Conservation (phyloP, 371 early-diverging fungal genomes). For the Chytridium lagenaria region DNA sequence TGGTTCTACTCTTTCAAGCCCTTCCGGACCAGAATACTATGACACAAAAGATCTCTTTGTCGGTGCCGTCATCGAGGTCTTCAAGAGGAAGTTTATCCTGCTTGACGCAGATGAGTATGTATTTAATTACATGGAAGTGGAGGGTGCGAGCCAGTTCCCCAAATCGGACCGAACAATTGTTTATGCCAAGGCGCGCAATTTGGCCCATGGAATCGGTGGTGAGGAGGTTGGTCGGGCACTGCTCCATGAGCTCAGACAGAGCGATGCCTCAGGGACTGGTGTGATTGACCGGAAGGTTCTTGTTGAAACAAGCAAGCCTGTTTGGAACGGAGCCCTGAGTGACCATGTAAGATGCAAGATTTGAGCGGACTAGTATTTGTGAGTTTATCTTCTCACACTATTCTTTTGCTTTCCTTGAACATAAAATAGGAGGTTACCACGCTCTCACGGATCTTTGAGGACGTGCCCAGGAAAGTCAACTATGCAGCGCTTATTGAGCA, state of each 20-base stretch:
- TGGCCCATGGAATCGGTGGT: conserved; percentile 15
- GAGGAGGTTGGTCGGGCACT: conserved; percentile 19
- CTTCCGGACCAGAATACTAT: conserved; percentile 56
- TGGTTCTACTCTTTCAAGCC: conserved; percentile 49
- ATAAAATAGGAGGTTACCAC: conserved; percentile 50
- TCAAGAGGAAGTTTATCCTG: conserved; percentile 53
- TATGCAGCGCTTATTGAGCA: conserved; percentile 33
- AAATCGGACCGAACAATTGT: conserved; percentile 32
- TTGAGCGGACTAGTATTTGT: no score
- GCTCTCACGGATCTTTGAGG: conserved; percentile 51
- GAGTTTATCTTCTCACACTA: background rate
- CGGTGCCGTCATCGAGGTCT: conserved; percentile 52
- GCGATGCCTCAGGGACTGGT: conserved; percentile 27
- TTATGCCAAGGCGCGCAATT: conserved; percentile 29
- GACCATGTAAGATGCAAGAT: conserved; percentile 53
- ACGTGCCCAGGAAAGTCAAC: conserved; percentile 44
- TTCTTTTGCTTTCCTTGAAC: background rate
- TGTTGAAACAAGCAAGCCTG: conserved; percentile 40
- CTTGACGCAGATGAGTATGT: conserved; percentile 67
- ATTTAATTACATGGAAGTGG: conserved; percentile 49
- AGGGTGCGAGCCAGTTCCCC: conserved; percentile 28
- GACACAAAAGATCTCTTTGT: conserved; percentile 51
- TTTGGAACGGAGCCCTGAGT: conserved; percentile 38
- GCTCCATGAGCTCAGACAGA: conserved; percentile 13
- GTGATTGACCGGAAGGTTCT: conserved; percentile 45